Evolutionary conservation across 495 filamentous ascomycete species (phyloP).

Genomic region (Thermothielavioides terrestris): DNA sequence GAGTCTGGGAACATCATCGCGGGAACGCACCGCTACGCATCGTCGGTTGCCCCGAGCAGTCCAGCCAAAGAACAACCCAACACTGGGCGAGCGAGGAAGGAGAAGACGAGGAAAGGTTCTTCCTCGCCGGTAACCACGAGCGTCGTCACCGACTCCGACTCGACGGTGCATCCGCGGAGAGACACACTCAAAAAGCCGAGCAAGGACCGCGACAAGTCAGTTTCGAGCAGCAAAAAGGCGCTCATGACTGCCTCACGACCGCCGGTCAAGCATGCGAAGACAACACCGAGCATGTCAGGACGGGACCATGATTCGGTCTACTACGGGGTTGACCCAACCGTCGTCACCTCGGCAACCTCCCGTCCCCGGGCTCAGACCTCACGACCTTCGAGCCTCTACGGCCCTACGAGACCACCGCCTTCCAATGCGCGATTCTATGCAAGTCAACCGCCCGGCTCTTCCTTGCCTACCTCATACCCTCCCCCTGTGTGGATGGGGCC

Average conservation of each 20-base stretch:
- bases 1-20: slow-evolving; percentile 33
- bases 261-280: slow-evolving; percentile 24
- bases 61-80: slow-evolving; percentile 39
- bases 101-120: slow-evolving; percentile 26
- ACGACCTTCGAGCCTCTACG: slow-evolving; percentile 35
- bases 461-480: slow-evolving; percentile 11
- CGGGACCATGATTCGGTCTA: slow-evolving; percentile 29
- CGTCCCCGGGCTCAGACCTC: slow-evolving; percentile 36
- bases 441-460: slow-evolving; percentile 10
- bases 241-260: slow-evolving; percentile 23
- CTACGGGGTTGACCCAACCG: slow-evolving; percentile 30
- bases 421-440: slow-evolving; percentile 22
- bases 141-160: slow-evolving; percentile 37
- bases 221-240: slow-evolving; percentile 17
- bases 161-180: slow-evolving; percentile 27
- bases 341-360: slow-evolving; percentile 26
- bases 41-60: slow-evolving; percentile 28
- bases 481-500: slow-evolving; percentile 13
- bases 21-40: slow-evolving; percentile 32
- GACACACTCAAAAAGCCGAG: slow-evolving; percentile 22
- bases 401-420: slow-evolving; percentile 23
- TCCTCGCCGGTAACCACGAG: slow-evolving; percentile 24
- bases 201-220: slow-evolving; percentile 26
- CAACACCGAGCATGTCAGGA: slow-evolving; percentile 14
- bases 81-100: slow-evolving; percentile 34